phyloP scores from a whole-genome alignment of 2,329 filamentous ascomycete species.

The Beauveria caledonica region DNA sequence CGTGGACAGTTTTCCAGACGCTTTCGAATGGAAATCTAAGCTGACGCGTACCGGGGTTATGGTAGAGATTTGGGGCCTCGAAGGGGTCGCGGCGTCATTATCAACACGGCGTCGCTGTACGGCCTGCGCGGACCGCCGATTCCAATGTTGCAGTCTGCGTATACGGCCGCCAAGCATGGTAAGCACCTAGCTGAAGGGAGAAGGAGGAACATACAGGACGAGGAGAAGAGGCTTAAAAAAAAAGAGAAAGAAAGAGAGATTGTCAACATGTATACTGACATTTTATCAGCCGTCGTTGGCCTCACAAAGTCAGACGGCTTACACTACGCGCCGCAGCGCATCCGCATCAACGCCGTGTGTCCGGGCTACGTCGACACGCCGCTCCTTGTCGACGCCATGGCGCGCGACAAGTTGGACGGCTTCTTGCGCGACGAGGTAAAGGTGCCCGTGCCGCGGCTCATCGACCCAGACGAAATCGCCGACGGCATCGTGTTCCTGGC shows the following conservation, averaged over 20 bases:
- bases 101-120: conserved; percentile 39
- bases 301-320: conserved; percentile 46
- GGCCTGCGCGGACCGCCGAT: not conserved
- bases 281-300: conserved; percentile 32
- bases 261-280: not conserved
- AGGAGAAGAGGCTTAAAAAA: not conserved
- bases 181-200: not conserved
- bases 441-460: not conserved
- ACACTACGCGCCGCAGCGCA: conserved; percentile 40
- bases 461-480: conserved; percentile 40
- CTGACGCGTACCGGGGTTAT: not conserved
- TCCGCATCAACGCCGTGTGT: conserved; percentile 55
- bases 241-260: not conserved
- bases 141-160: conserved; percentile 24
- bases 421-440: conserved; percentile 6
- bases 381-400: not conserved
- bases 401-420: not conserved
- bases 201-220: no score
- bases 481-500: conserved; percentile 44
- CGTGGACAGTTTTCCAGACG: no score
- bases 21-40: no score
- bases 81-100: conserved; percentile 40
- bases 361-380: conserved; percentile 36
- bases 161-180: conserved; percentile 45
- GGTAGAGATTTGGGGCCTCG: conserved; percentile 25